These are phyloP conservation scores for Wickerhamomyces sp. DNA, from an alignment of 1,139 yeast genomes.

Conservation along the genomic window DNA sequence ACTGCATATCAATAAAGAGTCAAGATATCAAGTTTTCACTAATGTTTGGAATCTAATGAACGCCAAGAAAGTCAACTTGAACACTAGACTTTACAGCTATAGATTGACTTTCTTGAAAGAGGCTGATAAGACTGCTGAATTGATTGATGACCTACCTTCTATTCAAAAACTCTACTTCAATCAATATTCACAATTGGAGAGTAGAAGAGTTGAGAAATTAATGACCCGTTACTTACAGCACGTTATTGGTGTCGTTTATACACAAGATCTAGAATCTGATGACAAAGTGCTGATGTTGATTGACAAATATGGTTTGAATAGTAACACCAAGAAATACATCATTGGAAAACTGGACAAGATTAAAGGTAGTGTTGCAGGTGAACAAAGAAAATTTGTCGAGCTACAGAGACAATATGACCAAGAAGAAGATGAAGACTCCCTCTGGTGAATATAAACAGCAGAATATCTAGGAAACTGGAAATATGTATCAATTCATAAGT, in stretches of 20 bases:
- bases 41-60: slow-evolving; percentile 17
- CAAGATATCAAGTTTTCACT: slow-evolving; percentile 5
- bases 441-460: slow-evolving; percentile 21
- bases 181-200: neutral
- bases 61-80: slow-evolving; percentile 6
- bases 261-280: slow-evolving; percentile 5
- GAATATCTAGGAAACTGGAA: too few relatives aligned
- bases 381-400: slow-evolving; percentile 14
- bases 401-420: slow-evolving; percentile 27
- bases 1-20: slow-evolving; percentile 1
- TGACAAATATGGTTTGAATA: neutral
- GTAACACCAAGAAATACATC: slow-evolving; percentile 1
- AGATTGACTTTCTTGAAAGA: slow-evolving; percentile 8
- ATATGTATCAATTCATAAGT: too few relatives aligned
- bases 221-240: slow-evolving; percentile 5
- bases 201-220: slow-evolving; percentile 2
- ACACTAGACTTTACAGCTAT: slow-evolving; percentile 8
- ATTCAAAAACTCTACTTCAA: slow-evolving; percentile 1
- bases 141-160: slow-evolving; percentile 11
- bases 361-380: slow-evolving; percentile 3
- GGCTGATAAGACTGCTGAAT: slow-evolving; percentile 1
- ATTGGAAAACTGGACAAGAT: neutral
- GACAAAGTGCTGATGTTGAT: slow-evolving; percentile 1
- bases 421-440: slow-evolving; percentile 32
- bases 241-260: slow-evolving; percentile 3